Conservation (phyloP, 441 rosid genomes). For the Daphne laureola region DNA sequence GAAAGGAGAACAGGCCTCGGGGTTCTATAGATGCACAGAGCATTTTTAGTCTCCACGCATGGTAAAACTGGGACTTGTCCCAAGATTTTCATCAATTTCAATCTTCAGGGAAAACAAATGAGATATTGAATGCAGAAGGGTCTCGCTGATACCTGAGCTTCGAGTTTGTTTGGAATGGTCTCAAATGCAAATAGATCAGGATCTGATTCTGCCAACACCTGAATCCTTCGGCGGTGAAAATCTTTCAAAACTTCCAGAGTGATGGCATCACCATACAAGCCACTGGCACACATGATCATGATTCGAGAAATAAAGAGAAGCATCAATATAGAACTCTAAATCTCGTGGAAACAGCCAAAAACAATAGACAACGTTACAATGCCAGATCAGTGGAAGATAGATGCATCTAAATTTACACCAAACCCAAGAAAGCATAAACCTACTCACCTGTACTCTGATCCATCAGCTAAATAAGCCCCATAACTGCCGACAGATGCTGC, state of each 20-base stretch:
- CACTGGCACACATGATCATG: slow-evolving; percentile 30
- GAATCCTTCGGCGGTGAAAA: slow-evolving; percentile 77
- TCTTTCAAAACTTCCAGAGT: slow-evolving; percentile 66
- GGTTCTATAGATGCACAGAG: too few relatives aligned
- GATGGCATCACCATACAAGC: slow-evolving; percentile 52
- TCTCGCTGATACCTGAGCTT: slow-evolving; percentile 62
- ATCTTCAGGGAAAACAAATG: not conserved
- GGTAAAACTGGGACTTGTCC: not conserved
- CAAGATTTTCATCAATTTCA: not conserved
- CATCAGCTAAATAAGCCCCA: slow-evolving; percentile 94
- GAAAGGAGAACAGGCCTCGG: too few relatives aligned
- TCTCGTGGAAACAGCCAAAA: not conserved
- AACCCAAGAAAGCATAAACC: too few relatives aligned
- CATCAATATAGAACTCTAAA: not conserved
- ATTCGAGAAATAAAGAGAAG: not conserved
- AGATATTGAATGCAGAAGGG: not conserved
- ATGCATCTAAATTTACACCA: too few relatives aligned
- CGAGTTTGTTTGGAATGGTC: slow-evolving; percentile 85
- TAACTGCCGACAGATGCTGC: slow-evolving; percentile 92
- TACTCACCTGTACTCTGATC: slow-evolving; percentile 78
- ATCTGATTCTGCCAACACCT: slow-evolving; percentile 71
- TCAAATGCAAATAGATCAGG: slow-evolving; percentile 89
- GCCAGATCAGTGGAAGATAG: too few relatives aligned
- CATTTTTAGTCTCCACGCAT: too few relatives aligned
- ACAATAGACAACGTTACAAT: too few relatives aligned